Evolutionary conservation across 192 early-diverging fungal genomes (phyloP), one percentile per base, ranked within the genome.

Genomic region (Gaertneriomyces sp.): DNA sequence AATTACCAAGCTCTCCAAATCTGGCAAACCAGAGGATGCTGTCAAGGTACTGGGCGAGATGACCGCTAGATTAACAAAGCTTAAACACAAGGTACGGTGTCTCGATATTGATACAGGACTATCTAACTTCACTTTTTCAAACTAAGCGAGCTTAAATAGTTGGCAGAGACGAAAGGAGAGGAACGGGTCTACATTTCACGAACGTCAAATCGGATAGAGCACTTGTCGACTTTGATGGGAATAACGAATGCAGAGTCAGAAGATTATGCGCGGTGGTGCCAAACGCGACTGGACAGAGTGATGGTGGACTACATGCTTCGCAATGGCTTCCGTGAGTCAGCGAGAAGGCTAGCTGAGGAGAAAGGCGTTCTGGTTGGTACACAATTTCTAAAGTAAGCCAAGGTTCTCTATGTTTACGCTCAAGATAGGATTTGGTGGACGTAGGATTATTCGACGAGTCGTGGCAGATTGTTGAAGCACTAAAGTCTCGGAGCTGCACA

Each of bases 281-380:
- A 90, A 47, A 84, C 84, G 5, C 85, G 95, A 8, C 74, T 98
- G 20, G 87, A 96, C 73, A 84, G 94, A 12, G 81, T 98, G 33
- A 74, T 99, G 61, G 90, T 93, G 2, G 98, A 99, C 72, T 99
- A 96, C 73, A 86, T 99, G 88, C 79, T 98, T 25, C 80, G 98
- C 60, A 87, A 88, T 33, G 94, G 94, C 6, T 90, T 87, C 53
- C 81, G 80, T 25, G 75, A 88, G 2, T 87, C 95, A 8, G 95
- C 98, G 2, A 71, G 80, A 42, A 72, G 71, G 59, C 72, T 98
- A 47, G 69, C 75, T 33, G 25, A 72, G 17, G 82, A 79, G 8
- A 75, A 74, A 41, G 71, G 70, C 12, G 89, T 25, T 14, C 92
- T 51, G 82, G n/a, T 60, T 60, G 8, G 42, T 60, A 16, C 61